Conservation (phyloP, 2,329 filamentous ascomycete species). For the Phialophora macrospora region DNA sequence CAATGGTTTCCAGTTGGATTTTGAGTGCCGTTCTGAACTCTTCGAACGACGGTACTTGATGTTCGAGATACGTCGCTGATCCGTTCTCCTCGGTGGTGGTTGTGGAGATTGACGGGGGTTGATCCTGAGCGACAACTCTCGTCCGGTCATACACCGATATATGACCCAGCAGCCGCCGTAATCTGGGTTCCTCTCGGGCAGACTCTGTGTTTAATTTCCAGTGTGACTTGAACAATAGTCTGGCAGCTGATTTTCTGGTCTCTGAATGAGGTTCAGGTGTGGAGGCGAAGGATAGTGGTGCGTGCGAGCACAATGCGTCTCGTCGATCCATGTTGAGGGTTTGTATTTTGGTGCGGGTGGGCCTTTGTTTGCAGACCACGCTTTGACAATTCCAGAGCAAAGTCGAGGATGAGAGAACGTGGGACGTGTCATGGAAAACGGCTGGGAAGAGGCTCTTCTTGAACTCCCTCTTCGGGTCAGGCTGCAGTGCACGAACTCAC, state of each 20-base stretch:
- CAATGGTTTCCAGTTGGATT: slow-evolving; percentile 26
- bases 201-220: slow-evolving; percentile 34
- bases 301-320: slow-evolving; percentile 28
- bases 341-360: neutral
- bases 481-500: slow-evolving; percentile 16
- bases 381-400: neutral
- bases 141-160: slow-evolving; percentile 33
- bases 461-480: slow-evolving; percentile 17
- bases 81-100: slow-evolving; percentile 12
- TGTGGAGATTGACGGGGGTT: neutral
- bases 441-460: slow-evolving; percentile 20
- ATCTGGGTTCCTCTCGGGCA: slow-evolving; percentile 25
- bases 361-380: neutral
- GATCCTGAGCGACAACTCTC: neutral
- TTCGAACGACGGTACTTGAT: slow-evolving; percentile 30
- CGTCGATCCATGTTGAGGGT: slow-evolving; percentile 10
- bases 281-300: slow-evolving; percentile 21
- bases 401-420: slow-evolving; percentile 2
- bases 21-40: slow-evolving; percentile 34
- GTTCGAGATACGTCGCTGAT: slow-evolving; percentile 24
- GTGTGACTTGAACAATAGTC: slow-evolving; percentile 28
- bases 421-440: neutral
- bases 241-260: slow-evolving; percentile 19
- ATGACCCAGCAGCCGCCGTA: slow-evolving; percentile 34
- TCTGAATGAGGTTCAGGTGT: slow-evolving; percentile 12